Evolutionary conservation across 1,284 basidiomycete genomes (phyloP), one percentile per base, ranked within the genome.

Genomic region (Rhodotorula sp.): DNA sequence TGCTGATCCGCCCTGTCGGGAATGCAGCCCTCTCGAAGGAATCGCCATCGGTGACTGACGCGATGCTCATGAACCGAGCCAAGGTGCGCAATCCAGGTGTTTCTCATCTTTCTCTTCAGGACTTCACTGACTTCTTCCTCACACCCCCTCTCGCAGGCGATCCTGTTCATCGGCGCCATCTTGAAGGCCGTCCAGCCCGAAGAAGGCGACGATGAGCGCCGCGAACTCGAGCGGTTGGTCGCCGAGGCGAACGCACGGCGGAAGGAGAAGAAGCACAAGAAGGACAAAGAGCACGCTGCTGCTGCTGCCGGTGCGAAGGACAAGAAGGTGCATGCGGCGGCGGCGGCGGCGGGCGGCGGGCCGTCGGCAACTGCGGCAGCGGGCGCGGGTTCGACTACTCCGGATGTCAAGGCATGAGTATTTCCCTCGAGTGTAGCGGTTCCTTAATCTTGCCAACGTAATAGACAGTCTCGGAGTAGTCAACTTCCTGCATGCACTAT

Each of bases 131-230:
- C 7, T n/a, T 46, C 5, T 1, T 10, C 20, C 16, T 15, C 26
- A 23, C 47, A 70, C 57, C 66, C 48, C 54, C 5, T 20, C 26
- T 26, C n/a, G 5, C 60, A 92, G 89, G 93, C 90, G 57, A 84
- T 97, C 48, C 83, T 96, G 71, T 83, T 91, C 20, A 90, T 90
- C 58, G 94, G 93, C 8, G 88, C 89, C 23, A 89, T 95, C 75
- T 94, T 97, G 85, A 95, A 94, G 82, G 83, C 85, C 4, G 87
- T 91, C 0, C 80, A 86, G 58, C 89, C 94, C 3, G 94, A 97
- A 79, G 93, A 93, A 80, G 88, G 90, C 18, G 93, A 95, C 79
- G 90, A 91, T 79, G 95, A 96, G 79, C 87, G 95, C 43, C 86
- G 94, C 66, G 93, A 97, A 81, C 87, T 97, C 51, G 94, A 97